Evolutionary conservation across 73 alveolate genomes (phyloP).

Genomic region (Tetrahymena malaccensis): DNA sequence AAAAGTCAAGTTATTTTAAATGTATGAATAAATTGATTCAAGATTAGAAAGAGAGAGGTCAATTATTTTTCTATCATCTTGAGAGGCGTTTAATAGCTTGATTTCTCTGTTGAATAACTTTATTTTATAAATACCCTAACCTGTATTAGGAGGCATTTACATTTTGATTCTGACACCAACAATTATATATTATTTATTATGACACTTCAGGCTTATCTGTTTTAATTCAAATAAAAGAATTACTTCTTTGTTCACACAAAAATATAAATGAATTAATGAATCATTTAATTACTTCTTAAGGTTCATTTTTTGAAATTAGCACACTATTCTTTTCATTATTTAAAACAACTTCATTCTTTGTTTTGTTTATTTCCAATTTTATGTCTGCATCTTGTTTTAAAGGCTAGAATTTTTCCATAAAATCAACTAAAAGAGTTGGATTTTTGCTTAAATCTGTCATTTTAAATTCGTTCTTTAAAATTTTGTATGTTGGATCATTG

Average conservation of each 20-base stretch:
- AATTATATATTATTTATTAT: neutral
- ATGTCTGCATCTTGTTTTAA: neutral
- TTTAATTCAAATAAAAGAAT: neutral
- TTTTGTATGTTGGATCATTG: neutral
- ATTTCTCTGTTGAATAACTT: neutral
- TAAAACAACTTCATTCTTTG: neutral
- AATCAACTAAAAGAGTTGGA: neutral
- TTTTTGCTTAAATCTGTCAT: neutral
- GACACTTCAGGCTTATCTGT: neutral
- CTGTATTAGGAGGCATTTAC: neutral
- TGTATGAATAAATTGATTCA: neutral
- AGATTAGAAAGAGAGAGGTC: neutral
- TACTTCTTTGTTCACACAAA: neutral
- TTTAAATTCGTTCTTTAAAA: neutral
- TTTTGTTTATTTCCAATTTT: neutral
- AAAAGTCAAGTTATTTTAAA: neutral
- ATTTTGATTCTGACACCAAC: neutral
- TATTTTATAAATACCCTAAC: neutral
- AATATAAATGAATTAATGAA: neutral
- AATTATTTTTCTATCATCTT: neutral
- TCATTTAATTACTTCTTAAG: neutral
- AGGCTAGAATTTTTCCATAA: neutral
- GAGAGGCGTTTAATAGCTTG: neutral
- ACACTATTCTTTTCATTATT: neutral
- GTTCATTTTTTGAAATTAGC: neutral